phyloP scores from a whole-genome alignment of 768 basidiomycete species.

The Suillus subaureus region DNA sequence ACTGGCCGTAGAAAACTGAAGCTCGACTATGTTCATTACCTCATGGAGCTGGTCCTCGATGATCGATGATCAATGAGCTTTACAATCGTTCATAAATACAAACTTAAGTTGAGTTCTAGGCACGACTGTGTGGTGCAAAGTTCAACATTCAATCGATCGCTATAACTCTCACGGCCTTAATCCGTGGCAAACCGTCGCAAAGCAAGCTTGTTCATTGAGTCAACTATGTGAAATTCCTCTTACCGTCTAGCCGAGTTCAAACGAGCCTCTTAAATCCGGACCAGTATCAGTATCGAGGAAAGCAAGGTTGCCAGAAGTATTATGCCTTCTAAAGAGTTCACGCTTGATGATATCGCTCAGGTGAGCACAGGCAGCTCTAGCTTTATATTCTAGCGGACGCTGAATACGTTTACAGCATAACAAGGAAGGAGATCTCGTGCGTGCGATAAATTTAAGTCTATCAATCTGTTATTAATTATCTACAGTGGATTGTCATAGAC shows the following conservation, averaged over 20 bases:
- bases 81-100: too few relatives aligned
- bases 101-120: too few relatives aligned
- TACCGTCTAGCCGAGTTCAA: not conserved
- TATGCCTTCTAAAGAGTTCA: slow-evolving; percentile 38
- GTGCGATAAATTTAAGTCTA: slow-evolving; percentile 21
- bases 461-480: slow-evolving; percentile 8
- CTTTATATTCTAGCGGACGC: not conserved
- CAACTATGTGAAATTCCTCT: too few relatives aligned
- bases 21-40: too few relatives aligned
- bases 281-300: not conserved
- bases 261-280: not conserved
- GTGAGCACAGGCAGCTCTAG: slow-evolving; percentile 37
- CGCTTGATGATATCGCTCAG: slow-evolving; percentile 66
- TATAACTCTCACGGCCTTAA: too few relatives aligned
- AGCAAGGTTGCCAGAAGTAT: not conserved
- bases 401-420: slow-evolving; percentile 64
- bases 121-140: too few relatives aligned
- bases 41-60: too few relatives aligned
- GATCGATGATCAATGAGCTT: too few relatives aligned
- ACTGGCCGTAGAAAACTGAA: not conserved
- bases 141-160: too few relatives aligned
- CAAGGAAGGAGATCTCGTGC: slow-evolving; percentile 78
- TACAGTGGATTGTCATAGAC: slow-evolving; percentile 81
- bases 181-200: too few relatives aligned
- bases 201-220: too few relatives aligned